Evolutionary conservation across 2,329 filamentous ascomycete genomes (phyloP), one percentile per base, ranked within the genome.

Genomic region (Trematosphaeria pertusa): DNA sequence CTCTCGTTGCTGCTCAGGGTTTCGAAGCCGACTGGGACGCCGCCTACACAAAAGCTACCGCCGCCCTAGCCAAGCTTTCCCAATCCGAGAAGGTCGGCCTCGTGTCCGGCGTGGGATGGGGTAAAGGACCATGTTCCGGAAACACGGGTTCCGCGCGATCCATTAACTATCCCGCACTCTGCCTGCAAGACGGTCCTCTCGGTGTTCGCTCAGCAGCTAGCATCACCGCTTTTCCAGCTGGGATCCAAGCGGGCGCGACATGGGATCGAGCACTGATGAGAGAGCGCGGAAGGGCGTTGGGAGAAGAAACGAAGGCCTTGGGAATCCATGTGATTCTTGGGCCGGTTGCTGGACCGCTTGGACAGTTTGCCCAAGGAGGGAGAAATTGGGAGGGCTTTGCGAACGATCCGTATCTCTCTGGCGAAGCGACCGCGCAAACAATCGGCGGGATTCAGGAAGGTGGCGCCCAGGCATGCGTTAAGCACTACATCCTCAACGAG

Each of bases 321-420:
- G 87, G 88, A 1, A 81, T 85, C 30, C 84, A 91, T 62, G 78
- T 90, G 43, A 84, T 83, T 54, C 77, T 92, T 5, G 87, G 87
- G 0, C 88, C 88, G 0, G 78, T 81, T 0, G 84, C 89, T 20
- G 88, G 87, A 0, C 83, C 89, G 1, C 65, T 91, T 1, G 88
- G 88, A 2, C 80, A 87, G 6, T 86, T 89, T 61, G 87, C 87
- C 1, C 78, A 84, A 39, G 87, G 86, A 7, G 88, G 88, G 11
- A 80, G 88, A 14, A 88, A 83, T 56, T 91, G 87, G 87, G 88
- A 91, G 65, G 83, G 85, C 0, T 87, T 91, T 55, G 86, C 87
- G 2, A 72, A 57, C 1, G 88, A 91, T 62, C 87, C 88, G 0
- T 82, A 82, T 4, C 78, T 91, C 21, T 79, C 82, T 52, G 82